Evolutionary conservation across 805 yeast species (phyloP).

Genomic region (Pichia occidentalis): DNA sequence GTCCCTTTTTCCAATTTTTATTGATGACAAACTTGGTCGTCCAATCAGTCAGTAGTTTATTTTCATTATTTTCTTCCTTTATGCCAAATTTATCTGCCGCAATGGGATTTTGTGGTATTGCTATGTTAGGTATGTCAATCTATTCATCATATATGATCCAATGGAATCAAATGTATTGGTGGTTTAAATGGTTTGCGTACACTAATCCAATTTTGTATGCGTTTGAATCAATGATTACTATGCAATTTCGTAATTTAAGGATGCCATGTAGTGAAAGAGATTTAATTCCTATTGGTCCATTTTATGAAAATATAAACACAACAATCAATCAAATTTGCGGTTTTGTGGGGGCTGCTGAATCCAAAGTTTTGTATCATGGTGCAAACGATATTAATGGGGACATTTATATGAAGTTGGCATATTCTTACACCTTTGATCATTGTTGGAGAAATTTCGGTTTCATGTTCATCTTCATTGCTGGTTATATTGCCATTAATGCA

Average conservation of each 20-base stretch:
- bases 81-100: conserved; percentile 49
- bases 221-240: conserved; percentile 49
- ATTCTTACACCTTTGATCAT: conserved; percentile 47
- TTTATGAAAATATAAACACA: conserved; percentile 38
- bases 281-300: conserved; percentile 49
- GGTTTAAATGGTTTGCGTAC: conserved; percentile 55
- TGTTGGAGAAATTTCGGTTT: conserved; percentile 78
- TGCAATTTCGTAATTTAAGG: conserved; percentile 48
- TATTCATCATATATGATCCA: conserved; percentile 68
- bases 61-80: conserved; percentile 47
- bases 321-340: conserved; percentile 41
- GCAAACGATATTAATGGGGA: conserved; percentile 45
- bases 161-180: conserved; percentile 49
- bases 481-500: conserved; percentile 31
- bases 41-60: conserved; percentile 43
- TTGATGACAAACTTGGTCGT: conserved; percentile 36
- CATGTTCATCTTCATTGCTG: conserved; percentile 35
- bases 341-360: conserved; percentile 40
- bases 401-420: conserved; percentile 38
- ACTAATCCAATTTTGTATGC: conserved; percentile 43
- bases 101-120: conserved; percentile 52
- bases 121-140: conserved; percentile 42
- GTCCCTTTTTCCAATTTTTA: conserved; percentile 46
- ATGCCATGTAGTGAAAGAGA: conserved; percentile 40
- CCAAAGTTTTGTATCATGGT: conserved; percentile 18